phyloP scores from a whole-genome alignment of 225 moss, liverwort and hornwort genomes.

The Antitrichia curtipendula region DNA sequence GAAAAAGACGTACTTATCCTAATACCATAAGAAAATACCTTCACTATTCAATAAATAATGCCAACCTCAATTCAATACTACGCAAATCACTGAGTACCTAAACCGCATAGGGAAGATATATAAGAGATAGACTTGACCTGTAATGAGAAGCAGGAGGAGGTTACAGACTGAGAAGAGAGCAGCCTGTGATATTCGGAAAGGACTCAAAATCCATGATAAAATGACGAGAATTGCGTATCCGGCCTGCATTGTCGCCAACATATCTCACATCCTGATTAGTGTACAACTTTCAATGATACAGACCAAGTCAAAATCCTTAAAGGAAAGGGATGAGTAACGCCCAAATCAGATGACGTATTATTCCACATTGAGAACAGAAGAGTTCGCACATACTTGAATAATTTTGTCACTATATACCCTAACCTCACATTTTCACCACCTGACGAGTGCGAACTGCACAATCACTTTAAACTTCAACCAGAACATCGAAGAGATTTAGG shows the following conservation, averaged over 20 bases:
- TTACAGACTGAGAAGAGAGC: conserved; percentile 45
- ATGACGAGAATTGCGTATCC: conserved; percentile 26
- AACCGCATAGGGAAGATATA: background rate
- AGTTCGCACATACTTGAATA: background rate
- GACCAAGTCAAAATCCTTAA: background rate
- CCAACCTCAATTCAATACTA: background rate
- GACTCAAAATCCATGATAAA: conserved; percentile 27
- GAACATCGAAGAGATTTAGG: background rate
- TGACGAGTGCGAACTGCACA: background rate
- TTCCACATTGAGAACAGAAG: background rate
- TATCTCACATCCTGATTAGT: background rate
- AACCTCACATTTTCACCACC: background rate
- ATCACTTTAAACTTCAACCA: background rate
- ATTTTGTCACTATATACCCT: background rate
- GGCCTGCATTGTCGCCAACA: conserved; percentile 20
- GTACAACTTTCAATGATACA: background rate
- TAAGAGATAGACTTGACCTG: conserved; percentile 17
- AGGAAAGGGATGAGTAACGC: background rate
- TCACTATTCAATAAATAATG: background rate
- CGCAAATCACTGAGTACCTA: background rate
- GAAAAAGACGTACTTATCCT: background rate
- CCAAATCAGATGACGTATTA: background rate
- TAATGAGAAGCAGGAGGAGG: conserved; percentile 39
- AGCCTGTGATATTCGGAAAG: conserved; percentile 25
- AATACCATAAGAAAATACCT: background rate